A percentile compares a stretch with the other conserved stretches of the same genome.
phyloP scores from a whole-genome alignment of 805 yeast genomes.

The Komagataella kurtzmanii region DNA sequence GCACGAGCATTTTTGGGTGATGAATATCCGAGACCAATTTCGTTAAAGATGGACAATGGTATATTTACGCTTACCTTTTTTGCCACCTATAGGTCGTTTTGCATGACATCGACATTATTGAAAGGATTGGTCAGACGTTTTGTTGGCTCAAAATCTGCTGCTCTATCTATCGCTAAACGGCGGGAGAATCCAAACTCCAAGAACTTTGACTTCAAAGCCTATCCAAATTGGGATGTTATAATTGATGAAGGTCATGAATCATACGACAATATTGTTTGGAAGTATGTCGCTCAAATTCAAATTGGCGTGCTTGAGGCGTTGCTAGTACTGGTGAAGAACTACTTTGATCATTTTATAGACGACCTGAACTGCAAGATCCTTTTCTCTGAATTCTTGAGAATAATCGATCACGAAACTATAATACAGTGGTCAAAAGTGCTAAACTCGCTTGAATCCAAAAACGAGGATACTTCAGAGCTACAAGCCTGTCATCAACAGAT shows the following conservation, averaged over 20 bases:
- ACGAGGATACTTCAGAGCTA: conserved; percentile 9
- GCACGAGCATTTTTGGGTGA: conserved; percentile 22
- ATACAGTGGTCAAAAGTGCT: conserved; percentile 32
- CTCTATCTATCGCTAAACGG: conserved; percentile 30
- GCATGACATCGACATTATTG: conserved; percentile 39
- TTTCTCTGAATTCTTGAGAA: conserved; percentile 50
- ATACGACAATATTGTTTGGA: conserved; percentile 40
- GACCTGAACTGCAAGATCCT: conserved; percentile 45
- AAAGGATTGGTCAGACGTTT: conserved; percentile 42
- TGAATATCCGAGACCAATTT: conserved; percentile 12
- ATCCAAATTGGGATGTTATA: conserved; percentile 45
- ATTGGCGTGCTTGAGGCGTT: conserved; percentile 71
- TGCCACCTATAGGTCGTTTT: conserved; percentile 55
- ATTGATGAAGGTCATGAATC: conserved; percentile 20
- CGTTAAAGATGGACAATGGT: conserved; percentile 47
- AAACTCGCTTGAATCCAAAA: conserved; percentile 12
- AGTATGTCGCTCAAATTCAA: conserved; percentile 63
- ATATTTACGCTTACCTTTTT: conserved; percentile 55
- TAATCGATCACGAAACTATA: conserved; percentile 53
- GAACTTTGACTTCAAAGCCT: conserved; percentile 3
- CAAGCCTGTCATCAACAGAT: conserved; percentile 11
- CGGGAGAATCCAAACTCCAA: conserved; percentile 1
- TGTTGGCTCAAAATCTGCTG: conserved; percentile 48
- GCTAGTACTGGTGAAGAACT: conserved; percentile 54
- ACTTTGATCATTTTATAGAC: conserved; percentile 63